Percentiles rank a stretch among this genome's conserved stretches.
phyloP scores from a whole-genome alignment of 306 rosid genomes.

The Fragaria ananassa region DNA sequence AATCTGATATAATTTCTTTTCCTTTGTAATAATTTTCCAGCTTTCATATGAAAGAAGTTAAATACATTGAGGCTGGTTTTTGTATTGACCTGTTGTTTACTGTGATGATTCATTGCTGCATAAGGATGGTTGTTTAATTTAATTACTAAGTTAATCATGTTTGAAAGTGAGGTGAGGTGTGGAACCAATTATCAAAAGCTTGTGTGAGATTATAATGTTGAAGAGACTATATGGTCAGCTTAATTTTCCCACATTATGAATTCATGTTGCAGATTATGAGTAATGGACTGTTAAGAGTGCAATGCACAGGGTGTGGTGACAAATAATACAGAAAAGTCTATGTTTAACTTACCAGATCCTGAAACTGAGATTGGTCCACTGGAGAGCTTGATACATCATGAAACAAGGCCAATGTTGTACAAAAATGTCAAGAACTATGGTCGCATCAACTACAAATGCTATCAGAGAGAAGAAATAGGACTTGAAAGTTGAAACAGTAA shows the following conservation, averaged over 20 bases:
- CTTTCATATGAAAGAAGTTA: too few relatives aligned
- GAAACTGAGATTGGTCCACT: constrained; percentile 17
- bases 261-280: constrained; percentile 11
- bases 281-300: constrained; percentile 26
- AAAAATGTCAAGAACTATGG: constrained; percentile 15
- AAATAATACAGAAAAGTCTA: constrained; percentile 17
- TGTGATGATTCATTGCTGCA: too few relatives aligned
- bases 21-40: too few relatives aligned
- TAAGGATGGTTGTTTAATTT: too few relatives aligned
- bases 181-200: too few relatives aligned
- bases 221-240: too few relatives aligned
- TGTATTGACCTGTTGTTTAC: too few relatives aligned
- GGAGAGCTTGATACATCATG: constrained; percentile 9
- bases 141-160: too few relatives aligned
- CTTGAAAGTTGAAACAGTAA: neutral
- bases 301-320: constrained; percentile 22
- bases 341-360: constrained; percentile 14
- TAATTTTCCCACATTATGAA: neutral
- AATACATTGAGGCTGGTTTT: too few relatives aligned
- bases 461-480: constrained; percentile 15
- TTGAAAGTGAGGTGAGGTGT: too few relatives aligned
- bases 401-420: constrained; percentile 10
- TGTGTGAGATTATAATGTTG: too few relatives aligned
- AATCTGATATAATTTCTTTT: neutral
- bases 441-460: constrained; percentile 19